Percentiles rank a stretch among this genome's conserved stretches.
These are phyloP conservation scores for Hypoxylon sp. DNA, from an alignment of 2,329 filamentous ascomycete species.

Conservation along the genomic window DNA sequence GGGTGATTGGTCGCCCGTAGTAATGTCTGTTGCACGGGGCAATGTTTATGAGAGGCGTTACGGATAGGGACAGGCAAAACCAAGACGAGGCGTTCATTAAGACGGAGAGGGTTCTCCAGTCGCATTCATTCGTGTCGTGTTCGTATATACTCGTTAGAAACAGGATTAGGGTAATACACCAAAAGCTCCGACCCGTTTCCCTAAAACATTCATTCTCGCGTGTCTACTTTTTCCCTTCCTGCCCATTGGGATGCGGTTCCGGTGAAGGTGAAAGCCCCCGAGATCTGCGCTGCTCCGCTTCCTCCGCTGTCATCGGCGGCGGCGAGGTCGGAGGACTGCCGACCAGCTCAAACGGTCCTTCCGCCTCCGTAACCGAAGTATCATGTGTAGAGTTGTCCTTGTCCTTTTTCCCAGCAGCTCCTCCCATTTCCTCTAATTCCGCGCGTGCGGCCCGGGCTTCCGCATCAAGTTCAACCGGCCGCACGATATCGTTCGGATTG, in stretches of 20 bases:
- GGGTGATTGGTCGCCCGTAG: constrained; percentile 2
- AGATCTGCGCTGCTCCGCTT: constrained; percentile 27
- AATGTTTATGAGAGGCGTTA: constrained; percentile 37
- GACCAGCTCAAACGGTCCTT: constrained; percentile 61
- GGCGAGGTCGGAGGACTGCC: constrained; percentile 55
- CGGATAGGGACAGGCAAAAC: constrained; percentile 7
- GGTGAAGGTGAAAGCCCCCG: constrained; percentile 17
- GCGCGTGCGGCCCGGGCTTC: neutral
- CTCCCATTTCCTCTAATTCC: constrained; percentile 12
- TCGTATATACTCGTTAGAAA: constrained; percentile 37
- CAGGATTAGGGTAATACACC: constrained; percentile 43
- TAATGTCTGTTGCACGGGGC: constrained; percentile 27
- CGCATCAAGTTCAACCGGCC: constrained; percentile 67
- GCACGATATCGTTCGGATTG: constrained; percentile 37
- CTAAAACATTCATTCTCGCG: constrained; percentile 16
- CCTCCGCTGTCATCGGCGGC: constrained; percentile 37
- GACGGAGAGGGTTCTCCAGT: constrained; percentile 19
- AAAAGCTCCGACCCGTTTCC: constrained; percentile 26
- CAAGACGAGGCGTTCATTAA: constrained; percentile 34
- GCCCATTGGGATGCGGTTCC: constrained; percentile 11
- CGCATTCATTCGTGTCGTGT: constrained; percentile 32
- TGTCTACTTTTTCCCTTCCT: constrained; percentile 16
- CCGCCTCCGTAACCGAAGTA: constrained; percentile 10
- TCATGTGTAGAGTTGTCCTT: constrained; percentile 3
- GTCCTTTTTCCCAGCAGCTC: neutral